These are phyloP conservation scores for Trichophyton schoenleinii DNA, from an alignment of 2,329 filamentous ascomycete genomes.

Conservation along the genomic window DNA sequence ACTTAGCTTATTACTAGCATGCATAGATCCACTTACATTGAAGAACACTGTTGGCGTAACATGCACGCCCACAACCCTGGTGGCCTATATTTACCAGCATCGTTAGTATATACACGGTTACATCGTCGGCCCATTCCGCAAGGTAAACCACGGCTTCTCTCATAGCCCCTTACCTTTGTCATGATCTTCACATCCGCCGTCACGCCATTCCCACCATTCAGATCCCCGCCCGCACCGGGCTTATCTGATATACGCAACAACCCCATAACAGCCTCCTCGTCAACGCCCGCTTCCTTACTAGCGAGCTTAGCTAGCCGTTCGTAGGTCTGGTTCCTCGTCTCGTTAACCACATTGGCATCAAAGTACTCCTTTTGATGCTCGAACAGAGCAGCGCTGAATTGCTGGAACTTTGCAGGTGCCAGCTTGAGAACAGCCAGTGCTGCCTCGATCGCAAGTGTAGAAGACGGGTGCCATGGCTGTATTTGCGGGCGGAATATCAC, in stretches of 20 bases:
- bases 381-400: constrained; percentile 60
- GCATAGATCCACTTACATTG: constrained; percentile 40
- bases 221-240: constrained; percentile 50
- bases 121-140: background rate
- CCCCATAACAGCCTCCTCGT: constrained; percentile 56
- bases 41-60: constrained; percentile 85
- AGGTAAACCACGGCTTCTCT: background rate
- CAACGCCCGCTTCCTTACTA: constrained; percentile 44
- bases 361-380: constrained; percentile 64
- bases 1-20: background rate
- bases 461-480: constrained; percentile 89
- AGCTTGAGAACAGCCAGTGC: constrained; percentile 65
- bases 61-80: constrained; percentile 69
- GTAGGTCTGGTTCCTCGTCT: constrained; percentile 77
- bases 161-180: constrained; percentile 49
- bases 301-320: constrained; percentile 64
- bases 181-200: constrained; percentile 76
- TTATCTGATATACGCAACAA: constrained; percentile 57
- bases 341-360: constrained; percentile 70
- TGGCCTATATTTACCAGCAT: constrained; percentile 27
- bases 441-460: constrained; percentile 59
- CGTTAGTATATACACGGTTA: background rate
- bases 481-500: constrained; percentile 84
- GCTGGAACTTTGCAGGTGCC: constrained; percentile 62
- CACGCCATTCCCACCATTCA: constrained; percentile 70